Percentiles rank a stretch among this genome's conserved stretches.
Conservation (phyloP, 2,329 filamentous ascomycete species). For the Amphichorda felina region DNA sequence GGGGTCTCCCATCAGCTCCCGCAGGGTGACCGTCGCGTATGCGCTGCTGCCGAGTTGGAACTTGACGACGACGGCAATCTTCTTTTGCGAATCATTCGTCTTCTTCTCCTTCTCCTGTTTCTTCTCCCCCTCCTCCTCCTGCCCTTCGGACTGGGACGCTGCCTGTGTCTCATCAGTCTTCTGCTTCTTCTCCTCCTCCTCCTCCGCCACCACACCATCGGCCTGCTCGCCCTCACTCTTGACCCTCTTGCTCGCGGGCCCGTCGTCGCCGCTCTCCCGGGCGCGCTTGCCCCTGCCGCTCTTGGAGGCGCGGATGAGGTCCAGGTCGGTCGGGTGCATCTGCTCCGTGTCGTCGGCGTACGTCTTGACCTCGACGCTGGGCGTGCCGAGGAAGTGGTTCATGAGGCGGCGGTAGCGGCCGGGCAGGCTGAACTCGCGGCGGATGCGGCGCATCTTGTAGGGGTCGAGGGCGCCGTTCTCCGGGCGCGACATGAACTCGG, state of each 20-base stretch:
- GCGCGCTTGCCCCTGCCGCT: constrained; percentile 7
- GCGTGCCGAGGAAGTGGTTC: constrained; percentile 48
- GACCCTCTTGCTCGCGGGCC: constrained; percentile 9
- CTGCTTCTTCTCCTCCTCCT: constrained; percentile 13
- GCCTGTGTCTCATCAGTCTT: constrained; percentile 8
- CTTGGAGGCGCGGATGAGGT: constrained; percentile 41
- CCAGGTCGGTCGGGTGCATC: constrained; percentile 79
- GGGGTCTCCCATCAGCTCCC: constrained; percentile 57
- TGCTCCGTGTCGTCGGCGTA: constrained; percentile 68
- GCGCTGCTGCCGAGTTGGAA: constrained; percentile 69
- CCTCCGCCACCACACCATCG: constrained; percentile 11
- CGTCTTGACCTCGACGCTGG: constrained; percentile 55
- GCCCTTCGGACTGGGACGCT: background rate
- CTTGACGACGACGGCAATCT: constrained; percentile 58
- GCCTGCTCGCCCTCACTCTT: constrained; percentile 5
- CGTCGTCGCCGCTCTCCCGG: constrained; percentile 7
- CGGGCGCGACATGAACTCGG: constrained; percentile 70
- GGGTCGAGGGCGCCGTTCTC: constrained; percentile 73
- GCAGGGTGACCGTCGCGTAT: constrained; percentile 74
- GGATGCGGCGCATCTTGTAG: constrained; percentile 71
- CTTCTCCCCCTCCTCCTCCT: constrained; percentile 3
- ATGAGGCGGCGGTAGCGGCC: constrained; percentile 83
- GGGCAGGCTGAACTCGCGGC: constrained; percentile 79
- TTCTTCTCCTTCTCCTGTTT: background rate
- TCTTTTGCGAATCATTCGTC: constrained; percentile 9